Evolutionary conservation across 1,284 basidiomycete genomes (phyloP).

Genomic region (Hemileia vastatrix): DNA sequence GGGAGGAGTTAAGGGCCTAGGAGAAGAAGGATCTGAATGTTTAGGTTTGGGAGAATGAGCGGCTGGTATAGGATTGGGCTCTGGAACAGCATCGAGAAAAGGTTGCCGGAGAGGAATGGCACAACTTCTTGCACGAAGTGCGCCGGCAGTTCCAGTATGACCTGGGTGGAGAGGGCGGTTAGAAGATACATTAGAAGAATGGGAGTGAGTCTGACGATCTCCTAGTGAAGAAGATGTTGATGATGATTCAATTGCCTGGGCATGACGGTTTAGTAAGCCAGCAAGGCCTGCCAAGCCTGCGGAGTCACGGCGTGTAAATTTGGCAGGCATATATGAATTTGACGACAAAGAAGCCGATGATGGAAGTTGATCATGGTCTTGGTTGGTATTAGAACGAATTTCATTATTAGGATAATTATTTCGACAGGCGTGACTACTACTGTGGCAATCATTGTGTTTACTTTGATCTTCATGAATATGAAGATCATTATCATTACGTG

Average conservation of each 20-base stretch:
- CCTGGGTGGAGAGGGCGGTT: not conserved
- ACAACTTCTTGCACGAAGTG: conserved; percentile 13
- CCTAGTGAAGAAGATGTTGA: not conserved
- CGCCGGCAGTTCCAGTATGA: conserved; percentile 9
- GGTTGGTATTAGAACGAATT: no score
- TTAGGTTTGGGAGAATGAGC: not conserved
- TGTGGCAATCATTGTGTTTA: no score
- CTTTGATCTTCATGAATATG: no score
- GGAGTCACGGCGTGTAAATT: not conserved
- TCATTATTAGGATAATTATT: no score
- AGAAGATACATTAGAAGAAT: not conserved
- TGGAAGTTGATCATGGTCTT: no score
- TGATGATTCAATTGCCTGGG: not conserved
- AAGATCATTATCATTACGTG: no score
- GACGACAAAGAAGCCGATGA: no score
- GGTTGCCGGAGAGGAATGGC: conserved; percentile 12
- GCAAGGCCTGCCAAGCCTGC: conserved; percentile 12
- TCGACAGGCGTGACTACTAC: no score
- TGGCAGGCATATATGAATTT: not conserved
- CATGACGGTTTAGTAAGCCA: conserved; percentile 7
- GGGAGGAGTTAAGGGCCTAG: not conserved
- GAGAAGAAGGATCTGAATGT: not conserved
- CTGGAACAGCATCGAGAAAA: conserved; percentile 3
- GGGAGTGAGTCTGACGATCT: not conserved
- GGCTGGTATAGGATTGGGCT: not conserved